Conservation (phyloP, 2,329 filamentous ascomycete species). For the Fusarium sp. region DNA sequence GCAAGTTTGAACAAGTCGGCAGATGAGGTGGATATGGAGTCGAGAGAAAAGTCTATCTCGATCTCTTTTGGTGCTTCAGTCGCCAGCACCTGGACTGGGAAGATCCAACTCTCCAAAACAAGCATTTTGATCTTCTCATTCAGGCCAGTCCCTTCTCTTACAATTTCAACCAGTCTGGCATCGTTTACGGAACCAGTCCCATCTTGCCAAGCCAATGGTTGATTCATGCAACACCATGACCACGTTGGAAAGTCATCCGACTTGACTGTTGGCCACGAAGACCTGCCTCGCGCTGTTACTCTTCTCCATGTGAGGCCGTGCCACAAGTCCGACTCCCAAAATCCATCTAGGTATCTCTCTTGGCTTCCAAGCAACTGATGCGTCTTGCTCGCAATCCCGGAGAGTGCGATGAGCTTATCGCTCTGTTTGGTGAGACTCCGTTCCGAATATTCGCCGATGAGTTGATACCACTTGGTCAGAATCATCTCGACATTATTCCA, state of each 20-base stretch:
- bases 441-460: conserved; percentile 11
- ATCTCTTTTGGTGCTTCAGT: not conserved
- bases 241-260: not conserved
- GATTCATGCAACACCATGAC: conserved; percentile 8
- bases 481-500: conserved; percentile 1
- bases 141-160: not conserved
- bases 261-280: not conserved
- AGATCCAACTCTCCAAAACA: not conserved
- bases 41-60: not conserved
- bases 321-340: not conserved
- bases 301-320: conserved; percentile 1
- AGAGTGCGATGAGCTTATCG: conserved; percentile 12
- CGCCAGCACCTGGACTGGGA: not conserved
- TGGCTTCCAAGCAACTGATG: not conserved
- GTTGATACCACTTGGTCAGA: conserved; percentile 14
- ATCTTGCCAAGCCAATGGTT: not conserved
- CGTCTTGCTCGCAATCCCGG: not conserved
- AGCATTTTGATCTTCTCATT: not conserved
- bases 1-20: not conserved
- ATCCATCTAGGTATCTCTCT: not conserved
- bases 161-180: not conserved
- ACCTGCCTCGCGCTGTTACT: not conserved
- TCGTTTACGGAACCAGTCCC: conserved; percentile 1
- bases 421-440: conserved; percentile 19
- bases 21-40: not conserved